Conservation (phyloP, 2,329 filamentous ascomycete genomes). For the Orbilia ellipsospora region DNA sequence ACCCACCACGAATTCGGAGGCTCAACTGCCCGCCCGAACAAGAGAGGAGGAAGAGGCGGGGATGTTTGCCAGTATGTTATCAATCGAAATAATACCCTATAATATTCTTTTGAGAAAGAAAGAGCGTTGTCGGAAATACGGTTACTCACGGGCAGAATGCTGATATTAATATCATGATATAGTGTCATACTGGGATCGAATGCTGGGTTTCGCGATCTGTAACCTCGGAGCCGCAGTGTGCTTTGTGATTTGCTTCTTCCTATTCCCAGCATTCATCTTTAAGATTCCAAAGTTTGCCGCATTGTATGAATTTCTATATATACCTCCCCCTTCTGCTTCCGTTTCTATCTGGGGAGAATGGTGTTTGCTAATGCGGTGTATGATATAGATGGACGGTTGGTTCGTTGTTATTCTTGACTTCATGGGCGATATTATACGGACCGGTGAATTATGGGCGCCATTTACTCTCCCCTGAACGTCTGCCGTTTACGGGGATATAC, state of each 20-base stretch:
- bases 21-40: conserved; percentile 83
- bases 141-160: conserved; percentile 13
- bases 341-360: conserved; percentile 5
- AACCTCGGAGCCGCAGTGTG: conserved; percentile 89
- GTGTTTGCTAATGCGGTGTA: conserved; percentile 2
- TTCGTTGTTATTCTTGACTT: conserved; percentile 86
- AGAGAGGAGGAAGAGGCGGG: conserved; percentile 94
- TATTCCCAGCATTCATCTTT: conserved; percentile 84
- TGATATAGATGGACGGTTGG: conserved; percentile 87
- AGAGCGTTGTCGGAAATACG: conserved; percentile 59
- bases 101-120: conserved; percentile 6
- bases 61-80: conserved; percentile 89
- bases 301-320: conserved; percentile 75
- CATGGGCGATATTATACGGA: conserved; percentile 95
- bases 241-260: conserved; percentile 90
- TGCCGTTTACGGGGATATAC: conserved; percentile 94
- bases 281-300: conserved; percentile 94
- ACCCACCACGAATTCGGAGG: conserved; percentile 78
- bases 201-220: conserved; percentile 90
- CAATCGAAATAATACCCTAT: too few species aligned
- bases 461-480: conserved; percentile 81
- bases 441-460: conserved; percentile 84
- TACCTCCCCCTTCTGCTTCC: background rate
- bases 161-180: conserved; percentile 61
- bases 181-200: conserved; percentile 98